Percentiles rank a stretch among this genome's conserved stretches.
Evolutionary conservation across 148 eudicot species (phyloP).

Genomic region (Agrostemma githago): DNA sequence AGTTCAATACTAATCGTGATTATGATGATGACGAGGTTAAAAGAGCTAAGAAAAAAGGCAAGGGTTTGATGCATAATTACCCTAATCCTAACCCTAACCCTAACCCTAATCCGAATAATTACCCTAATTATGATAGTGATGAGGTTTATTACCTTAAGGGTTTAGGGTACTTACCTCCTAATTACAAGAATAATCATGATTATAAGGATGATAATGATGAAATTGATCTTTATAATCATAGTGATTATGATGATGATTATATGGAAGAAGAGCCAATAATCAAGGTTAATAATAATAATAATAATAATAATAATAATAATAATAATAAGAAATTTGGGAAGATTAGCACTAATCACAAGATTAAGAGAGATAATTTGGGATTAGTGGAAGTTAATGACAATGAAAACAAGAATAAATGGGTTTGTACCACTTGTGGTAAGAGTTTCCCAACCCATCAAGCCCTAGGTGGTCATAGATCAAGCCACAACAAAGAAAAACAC

Average conservation of each 20-base stretch:
- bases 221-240: background rate
- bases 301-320: slow-evolving; percentile 5
- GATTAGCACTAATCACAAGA: slow-evolving; percentile 1
- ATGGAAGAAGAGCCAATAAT: background rate
- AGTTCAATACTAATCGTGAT: background rate
- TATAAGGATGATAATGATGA: background rate
- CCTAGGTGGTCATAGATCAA: slow-evolving; percentile 40
- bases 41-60: background rate
- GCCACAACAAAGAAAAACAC: slow-evolving; percentile 28
- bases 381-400: background rate
- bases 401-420: slow-evolving; percentile 2
- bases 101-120: background rate
- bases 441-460: slow-evolving; percentile 32
- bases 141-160: background rate
- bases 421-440: slow-evolving; percentile 28
- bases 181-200: background rate
- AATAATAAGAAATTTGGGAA: slow-evolving; percentile 10
- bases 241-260: background rate
- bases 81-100: no score
- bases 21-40: background rate
- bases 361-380: background rate
- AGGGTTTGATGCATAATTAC: background rate
- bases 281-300: background rate
- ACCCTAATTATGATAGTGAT: background rate
- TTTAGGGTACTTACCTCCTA: slow-evolving; percentile 3